Evolutionary conservation across 1,139 yeast species (phyloP).

Genomic region (Waltiozyma sp.): DNA sequence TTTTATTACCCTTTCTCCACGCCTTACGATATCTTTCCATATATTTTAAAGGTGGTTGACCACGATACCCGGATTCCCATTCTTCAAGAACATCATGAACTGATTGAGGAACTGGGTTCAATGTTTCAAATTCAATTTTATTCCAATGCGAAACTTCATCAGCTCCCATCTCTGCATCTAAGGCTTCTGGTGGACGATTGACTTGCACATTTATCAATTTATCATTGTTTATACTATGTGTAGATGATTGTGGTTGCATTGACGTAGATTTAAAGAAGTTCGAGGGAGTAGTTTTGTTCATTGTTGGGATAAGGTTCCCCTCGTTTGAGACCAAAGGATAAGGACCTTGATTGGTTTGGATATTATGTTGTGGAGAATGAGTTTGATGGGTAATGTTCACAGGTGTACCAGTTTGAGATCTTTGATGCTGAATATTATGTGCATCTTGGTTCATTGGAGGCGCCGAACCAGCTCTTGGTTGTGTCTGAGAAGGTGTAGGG

Average conservation of each 20-base stretch:
- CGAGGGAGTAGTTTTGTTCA: not conserved
- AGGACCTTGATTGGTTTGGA: not conserved
- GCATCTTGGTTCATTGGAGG: not conserved
- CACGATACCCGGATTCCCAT: slow-evolving; percentile 16
- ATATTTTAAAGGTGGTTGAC: slow-evolving; percentile 18
- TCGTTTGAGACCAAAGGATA: not conserved
- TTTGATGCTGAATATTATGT: not conserved
- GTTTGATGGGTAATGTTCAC: no score
- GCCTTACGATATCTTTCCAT: slow-evolving; percentile 17
- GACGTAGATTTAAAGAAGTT: not conserved
- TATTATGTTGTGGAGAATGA: no score
- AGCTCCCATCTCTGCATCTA: not conserved
- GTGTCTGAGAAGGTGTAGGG: not conserved
- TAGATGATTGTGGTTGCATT: not conserved
- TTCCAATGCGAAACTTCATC: slow-evolving; percentile 6
- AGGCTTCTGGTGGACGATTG: not conserved
- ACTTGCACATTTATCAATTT: not conserved
- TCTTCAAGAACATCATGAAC: slow-evolving; percentile 18
- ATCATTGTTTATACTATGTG: no score
- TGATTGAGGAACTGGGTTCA: slow-evolving; percentile 15
- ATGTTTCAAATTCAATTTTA: slow-evolving; percentile 9
- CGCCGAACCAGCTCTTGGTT: not conserved
- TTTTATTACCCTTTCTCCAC: slow-evolving; percentile 18
- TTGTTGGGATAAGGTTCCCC: not conserved
- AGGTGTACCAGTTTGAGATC: not conserved